Evolutionary conservation across 805 yeast species (phyloP).

Genomic region (Suhomyces sp.): DNA sequence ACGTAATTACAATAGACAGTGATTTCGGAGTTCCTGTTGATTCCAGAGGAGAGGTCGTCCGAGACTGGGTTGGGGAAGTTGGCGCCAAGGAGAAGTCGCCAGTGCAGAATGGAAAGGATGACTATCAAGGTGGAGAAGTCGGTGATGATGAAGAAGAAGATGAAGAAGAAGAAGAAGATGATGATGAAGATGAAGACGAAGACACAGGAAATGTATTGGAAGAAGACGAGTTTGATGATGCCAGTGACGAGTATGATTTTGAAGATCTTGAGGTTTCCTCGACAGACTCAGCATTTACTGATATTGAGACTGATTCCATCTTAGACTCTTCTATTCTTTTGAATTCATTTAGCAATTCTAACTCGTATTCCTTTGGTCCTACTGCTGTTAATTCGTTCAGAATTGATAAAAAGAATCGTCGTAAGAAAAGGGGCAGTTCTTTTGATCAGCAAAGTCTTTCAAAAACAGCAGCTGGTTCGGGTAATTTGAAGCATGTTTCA

Average conservation of each 20-base stretch:
- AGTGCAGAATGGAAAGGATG: neutral
- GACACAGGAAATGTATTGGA: conserved; percentile 16
- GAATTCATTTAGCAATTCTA: conserved; percentile 19
- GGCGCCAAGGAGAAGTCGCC: neutral
- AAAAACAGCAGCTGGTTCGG: conserved; percentile 8
- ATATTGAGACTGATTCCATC: conserved; percentile 41
- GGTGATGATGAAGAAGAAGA: conserved; percentile 5
- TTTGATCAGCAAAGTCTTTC: conserved; percentile 13
- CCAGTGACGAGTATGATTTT: conserved; percentile 16
- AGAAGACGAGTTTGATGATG: conserved; percentile 20
- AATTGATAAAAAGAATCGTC: conserved; percentile 14
- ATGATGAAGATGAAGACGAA: conserved; percentile 6
- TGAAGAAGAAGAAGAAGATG: conserved; percentile 9
- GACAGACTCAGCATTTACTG: conserved; percentile 44
- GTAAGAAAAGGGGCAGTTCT: conserved; percentile 19
- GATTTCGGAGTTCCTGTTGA: conserved; percentile 31
- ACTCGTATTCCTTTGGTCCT: conserved; percentile 17
- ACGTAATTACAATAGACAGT: conserved; percentile 27
- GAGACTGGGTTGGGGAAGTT: conserved; percentile 11
- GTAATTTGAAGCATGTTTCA: conserved; percentile 1
- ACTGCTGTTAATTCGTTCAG: conserved; percentile 12
- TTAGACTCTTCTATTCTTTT: conserved; percentile 27
- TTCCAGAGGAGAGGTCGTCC: conserved; percentile 21
- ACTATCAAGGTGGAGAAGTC: neutral
- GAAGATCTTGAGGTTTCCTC: conserved; percentile 27